These are phyloP conservation scores for Triticum monococcum DNA, from an alignment of 176 grass and related monocot genomes.

Conservation along the genomic window DNA sequence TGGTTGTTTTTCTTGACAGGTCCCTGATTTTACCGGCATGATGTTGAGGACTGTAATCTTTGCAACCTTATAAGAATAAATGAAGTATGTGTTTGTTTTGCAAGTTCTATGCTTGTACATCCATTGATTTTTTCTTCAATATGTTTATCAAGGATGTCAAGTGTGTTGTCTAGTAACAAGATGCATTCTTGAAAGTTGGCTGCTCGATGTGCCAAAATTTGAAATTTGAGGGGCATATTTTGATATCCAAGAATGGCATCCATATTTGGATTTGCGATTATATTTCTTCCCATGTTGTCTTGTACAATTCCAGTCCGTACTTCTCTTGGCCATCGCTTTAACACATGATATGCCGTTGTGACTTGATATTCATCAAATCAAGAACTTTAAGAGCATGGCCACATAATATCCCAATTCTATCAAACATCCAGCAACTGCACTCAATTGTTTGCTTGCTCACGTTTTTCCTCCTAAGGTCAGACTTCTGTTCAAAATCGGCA, in stretches of 20 bases:
- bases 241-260: not conserved
- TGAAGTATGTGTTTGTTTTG: constrained; percentile 47
- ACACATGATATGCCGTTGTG: no score
- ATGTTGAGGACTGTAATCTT: constrained; percentile 68
- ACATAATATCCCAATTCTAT: no score
- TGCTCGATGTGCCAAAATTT: not conserved
- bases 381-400: no score
- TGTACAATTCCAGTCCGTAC: no score
- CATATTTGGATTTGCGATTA: no score
- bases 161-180: not conserved
- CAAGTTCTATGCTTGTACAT: not conserved
- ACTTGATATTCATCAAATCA: no score
- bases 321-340: no score
- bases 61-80: constrained; percentile 63
- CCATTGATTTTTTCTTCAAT: not conserved
- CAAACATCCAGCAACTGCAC: no score
- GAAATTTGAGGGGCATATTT: not conserved
- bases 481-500: no score
- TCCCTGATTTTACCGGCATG: constrained; percentile 67
- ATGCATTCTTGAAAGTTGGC: not conserved
- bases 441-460: no score
- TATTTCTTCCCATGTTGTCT: no score
- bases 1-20: constrained; percentile 84
- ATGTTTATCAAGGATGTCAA: not conserved
- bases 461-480: no score